Evolutionary conservation across 148 eudicot genomes (phyloP), one percentile per base, ranked within the genome.

Genomic region (Rhododendron molle): DNA sequence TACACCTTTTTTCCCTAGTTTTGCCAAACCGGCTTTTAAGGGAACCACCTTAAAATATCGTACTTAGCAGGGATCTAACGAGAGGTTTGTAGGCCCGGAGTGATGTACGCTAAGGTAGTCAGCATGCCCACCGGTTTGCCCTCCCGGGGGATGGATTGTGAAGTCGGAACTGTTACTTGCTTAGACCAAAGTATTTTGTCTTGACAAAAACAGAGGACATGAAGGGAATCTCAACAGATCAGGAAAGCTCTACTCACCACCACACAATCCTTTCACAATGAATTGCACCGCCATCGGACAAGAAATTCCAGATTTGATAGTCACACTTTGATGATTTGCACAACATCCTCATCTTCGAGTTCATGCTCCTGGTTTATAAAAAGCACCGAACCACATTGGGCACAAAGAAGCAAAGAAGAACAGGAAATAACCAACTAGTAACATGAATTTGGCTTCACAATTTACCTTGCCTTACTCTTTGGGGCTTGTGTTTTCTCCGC

Each of bases 331-430:
- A 95, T 95, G 82, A 97, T 95, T 84, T 97, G 99, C 87, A 95
- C 99, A 16, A 95, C 99, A 86, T 97, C 99, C 91, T 97, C 99
- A 86, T 97, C 99, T 87, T 97, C 98, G 36, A 97, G 97, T 90
- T 97, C 99, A 86, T 97, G 99, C 85, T 95, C 99, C 98, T 97
- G 90, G 15, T 71, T 40, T 81, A 54, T 15, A 65, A 65, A 76
- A 26, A 71, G 43, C 32, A 32, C 65, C 54, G 72, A 86, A 67
- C 86, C 5, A 26, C 32, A 34, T 74, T 7, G 4, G 62, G 18
- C 62, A 56, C 12, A 65, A n/a, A 65, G 12, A 65, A 65, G 72
- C 72, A 65, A 56, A 65, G 13, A 65, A 26, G 30, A 26, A 65
- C 72, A n/a, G 43, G 6, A 40, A 11, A 23, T 34, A 7, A 40